Base-by-base conservation (phyloP, 164 flowering plant genomes). In the Kingdonia uniflora region DNA sequence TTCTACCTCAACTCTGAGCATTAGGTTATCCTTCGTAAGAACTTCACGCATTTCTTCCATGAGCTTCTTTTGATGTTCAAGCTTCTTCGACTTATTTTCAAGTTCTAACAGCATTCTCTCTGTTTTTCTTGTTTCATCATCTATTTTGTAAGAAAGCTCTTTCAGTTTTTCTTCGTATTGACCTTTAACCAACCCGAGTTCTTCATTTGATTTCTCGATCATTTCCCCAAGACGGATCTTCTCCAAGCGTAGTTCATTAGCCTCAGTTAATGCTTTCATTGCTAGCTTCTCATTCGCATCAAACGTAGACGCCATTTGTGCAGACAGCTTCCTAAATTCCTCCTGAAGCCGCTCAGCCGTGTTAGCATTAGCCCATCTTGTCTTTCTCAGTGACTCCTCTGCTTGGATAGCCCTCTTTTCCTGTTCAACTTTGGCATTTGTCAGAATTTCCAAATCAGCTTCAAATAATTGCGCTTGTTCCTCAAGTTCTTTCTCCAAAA, bases 401-500 rank as follows among this genome's bases (percentile, higher is more conserved):
- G 95, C 99, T 67, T 23, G 70, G 66, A 89, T 82, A 23, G 95
- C 95, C 75, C 87, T 77, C 49, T 86, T 78, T 67, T 89, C 99
- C 73, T 84, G 95, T 80, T 89, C 86, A 25, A 89, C 79, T 76
- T 81, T 92, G 38, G 75, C 77, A 42, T 23, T 54, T 1, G 70
- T 71, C 16, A 84, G 52, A 46, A 64, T 72, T 42, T 80, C 92
- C 44, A 94, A 66, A 69, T 84, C 87, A 48, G 79, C 72, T 76
- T 82, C 87, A 64, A 80, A 84, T 37, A 53, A 76, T 46, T 67
- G 71, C 15, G 73, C 80, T 57, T 79, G 86, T 52, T 68, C 70
- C 69, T 76, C 77, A 52, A 84, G 55, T 57, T 84, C 84, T 64
- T 87, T 77, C 70, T 85, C 85, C 69, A 82, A 69, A 56, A 14